Conservation (phyloP, 805 yeast genomes). For the Candida ortonii region DNA sequence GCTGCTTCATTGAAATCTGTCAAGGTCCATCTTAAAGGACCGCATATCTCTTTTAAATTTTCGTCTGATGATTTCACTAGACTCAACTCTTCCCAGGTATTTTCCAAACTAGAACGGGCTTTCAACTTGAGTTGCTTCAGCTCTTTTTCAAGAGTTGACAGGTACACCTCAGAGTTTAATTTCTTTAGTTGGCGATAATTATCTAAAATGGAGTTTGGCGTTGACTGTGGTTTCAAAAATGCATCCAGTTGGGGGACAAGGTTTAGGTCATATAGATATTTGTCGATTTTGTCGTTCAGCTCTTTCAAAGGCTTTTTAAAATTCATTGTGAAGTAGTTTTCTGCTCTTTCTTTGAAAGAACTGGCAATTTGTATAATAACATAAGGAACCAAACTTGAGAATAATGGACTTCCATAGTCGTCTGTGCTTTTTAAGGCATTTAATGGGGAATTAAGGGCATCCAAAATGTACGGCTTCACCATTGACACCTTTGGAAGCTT, state of each 20-base stretch:
- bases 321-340: conserved; percentile 45
- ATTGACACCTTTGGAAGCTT: conserved; percentile 49
- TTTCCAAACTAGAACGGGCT: conserved; percentile 41
- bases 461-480: conserved; percentile 43
- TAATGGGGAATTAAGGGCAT: conserved; percentile 36
- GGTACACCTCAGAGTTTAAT: conserved; percentile 47
- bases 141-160: conserved; percentile 44
- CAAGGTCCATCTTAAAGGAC: conserved; percentile 55
- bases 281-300: conserved; percentile 42
- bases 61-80: conserved; percentile 58
- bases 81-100: conserved; percentile 43
- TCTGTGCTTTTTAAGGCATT: conserved; percentile 24
- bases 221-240: conserved; percentile 50
- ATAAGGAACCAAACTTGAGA: conserved; percentile 65
- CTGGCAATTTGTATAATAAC: conserved; percentile 61
- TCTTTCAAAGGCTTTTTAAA: conserved; percentile 46
- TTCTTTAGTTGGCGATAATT: conserved; percentile 53
- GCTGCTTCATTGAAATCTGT: conserved; percentile 45
- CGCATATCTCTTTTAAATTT: conserved; percentile 47
- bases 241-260: conserved; percentile 64
- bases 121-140: conserved; percentile 42
- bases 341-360: conserved; percentile 66
- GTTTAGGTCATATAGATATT: conserved; percentile 45
- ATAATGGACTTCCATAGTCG: conserved; percentile 36
- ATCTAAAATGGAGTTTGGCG: conserved; percentile 57